phyloP scores from a whole-genome alignment of 2,329 filamentous ascomycete species.

The Trichocomaceae sp. region DNA sequence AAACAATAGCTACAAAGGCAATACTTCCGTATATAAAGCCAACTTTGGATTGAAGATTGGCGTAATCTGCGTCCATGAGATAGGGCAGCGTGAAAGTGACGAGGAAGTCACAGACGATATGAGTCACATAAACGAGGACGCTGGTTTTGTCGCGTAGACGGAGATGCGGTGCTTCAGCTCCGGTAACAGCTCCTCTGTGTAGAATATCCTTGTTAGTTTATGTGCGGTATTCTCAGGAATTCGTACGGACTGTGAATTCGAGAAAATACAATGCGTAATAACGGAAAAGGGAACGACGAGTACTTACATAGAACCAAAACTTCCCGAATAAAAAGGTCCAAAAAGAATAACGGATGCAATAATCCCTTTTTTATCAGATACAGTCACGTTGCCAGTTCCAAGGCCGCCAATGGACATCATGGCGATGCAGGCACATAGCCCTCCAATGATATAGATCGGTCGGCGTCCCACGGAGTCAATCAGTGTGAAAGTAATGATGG shows the following conservation, averaged over 20 bases:
- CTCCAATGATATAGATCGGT: slow-evolving; percentile 10
- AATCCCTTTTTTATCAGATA: no score
- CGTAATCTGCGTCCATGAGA: slow-evolving; percentile 48
- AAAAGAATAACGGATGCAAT: not conserved
- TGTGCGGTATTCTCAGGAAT: no score
- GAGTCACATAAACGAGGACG: not conserved
- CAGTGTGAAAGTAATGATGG: slow-evolving; percentile 9
- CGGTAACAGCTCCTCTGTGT: slow-evolving; percentile 18
- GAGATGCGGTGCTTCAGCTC: slow-evolving; percentile 17
- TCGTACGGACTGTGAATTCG: no score
- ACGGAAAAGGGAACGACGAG: no score
- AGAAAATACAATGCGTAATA: no score
- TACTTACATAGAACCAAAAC: not conserved
- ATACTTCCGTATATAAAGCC: slow-evolving; percentile 63
- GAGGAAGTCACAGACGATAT: slow-evolving; percentile 19
- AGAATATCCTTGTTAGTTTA: no score
- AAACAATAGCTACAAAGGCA: slow-evolving; percentile 15
- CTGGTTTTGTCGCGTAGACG: slow-evolving; percentile 11
- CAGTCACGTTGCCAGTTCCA: no score
- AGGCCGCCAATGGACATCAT: no score
- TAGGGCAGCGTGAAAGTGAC: slow-evolving; percentile 66
- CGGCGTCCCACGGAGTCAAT: slow-evolving; percentile 12
- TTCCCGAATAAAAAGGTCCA: not conserved
- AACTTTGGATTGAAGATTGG: slow-evolving; percentile 54
- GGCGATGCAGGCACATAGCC: slow-evolving; percentile 6